Base-by-base conservation (phyloP, 169 alveolate species). In the Pseudocohnilembus persalinus region DNA sequence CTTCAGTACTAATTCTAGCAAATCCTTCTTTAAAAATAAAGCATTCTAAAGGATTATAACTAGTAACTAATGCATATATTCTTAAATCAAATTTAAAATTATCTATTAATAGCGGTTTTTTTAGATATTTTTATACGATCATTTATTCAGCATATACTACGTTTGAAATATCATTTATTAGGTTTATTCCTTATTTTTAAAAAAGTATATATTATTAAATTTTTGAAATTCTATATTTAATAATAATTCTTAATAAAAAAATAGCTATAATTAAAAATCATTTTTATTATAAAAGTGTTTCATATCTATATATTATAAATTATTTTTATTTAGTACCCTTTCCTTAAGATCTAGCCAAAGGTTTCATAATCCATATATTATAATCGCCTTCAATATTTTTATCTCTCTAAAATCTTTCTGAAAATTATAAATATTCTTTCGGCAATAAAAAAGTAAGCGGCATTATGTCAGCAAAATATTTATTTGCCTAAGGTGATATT, bases 11-110 rank as follows among this genome's bases (percentile, higher is more conserved):
- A 73, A 94, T 85, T 27, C 97, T 80, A 29, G 94, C 96, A 89
- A 96, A 92, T 16, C 98, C 98, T 88, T 96, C 98, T 82, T 94
- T 93, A 90, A 92, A 96, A 32, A 96, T 87, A 82, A 90, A 96
- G 0, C 90, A 93, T 91, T 94, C 96, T 76, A 96, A 82, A 33
- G 98, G 98, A 30, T 89, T 88, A 74, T 94, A 94, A 20, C 93
- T 89, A 31, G 98, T 94, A 27, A 94, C 94, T 64, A 96, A 68
- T 29, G 94, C 96, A 89, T 96, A 96, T 31, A 96, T 83, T 87
- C 98, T 88, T 63, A 95, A 73, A 85, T 93, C 97, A 83, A 93
- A 94, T 89, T 93, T 94, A 85, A 82, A 90, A 29, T 94, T 94
- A 81, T 95, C 89, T 31, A 95, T 78, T 73, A 92, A 80, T 80